Conservation (phyloP, 768 basidiomycete genomes). For the Paxillus rubicundulus region DNA sequence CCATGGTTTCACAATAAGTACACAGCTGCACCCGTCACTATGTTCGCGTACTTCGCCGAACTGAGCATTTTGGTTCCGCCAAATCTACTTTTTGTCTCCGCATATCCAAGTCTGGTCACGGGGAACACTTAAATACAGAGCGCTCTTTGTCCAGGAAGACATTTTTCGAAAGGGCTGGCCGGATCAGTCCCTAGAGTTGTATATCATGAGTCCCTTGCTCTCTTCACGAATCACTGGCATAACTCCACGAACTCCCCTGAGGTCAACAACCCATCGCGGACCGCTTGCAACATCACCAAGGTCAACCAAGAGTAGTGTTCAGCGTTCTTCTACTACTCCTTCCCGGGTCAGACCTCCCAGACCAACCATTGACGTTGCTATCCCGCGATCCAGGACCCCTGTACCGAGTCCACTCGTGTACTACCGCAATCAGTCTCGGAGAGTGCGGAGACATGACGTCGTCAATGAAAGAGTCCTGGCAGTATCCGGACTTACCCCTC, state of each 20-base stretch:
- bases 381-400: conserved; percentile 12
- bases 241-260: conserved; percentile 26
- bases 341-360: neutral
- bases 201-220: conserved; percentile 11
- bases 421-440: neutral
- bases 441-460: neutral
- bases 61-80: conserved; percentile 2
- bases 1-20: conserved; percentile 33
- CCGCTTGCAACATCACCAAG: conserved; percentile 25
- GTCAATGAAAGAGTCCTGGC: neutral
- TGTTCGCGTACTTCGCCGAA: conserved; percentile 15
- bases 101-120: neutral
- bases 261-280: conserved; percentile 23
- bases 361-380: conserved; percentile 10
- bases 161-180: conserved; percentile 25
- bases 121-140: conserved; percentile 22
- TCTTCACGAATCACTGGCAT: conserved; percentile 21
- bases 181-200: conserved; percentile 25
- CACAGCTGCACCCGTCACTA: conserved; percentile 17
- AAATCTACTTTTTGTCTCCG: conserved; percentile 22
- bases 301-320: conserved; percentile 19
- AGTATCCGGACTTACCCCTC: neutral
- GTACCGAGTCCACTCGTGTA: neutral
- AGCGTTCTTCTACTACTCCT: conserved; percentile 10
- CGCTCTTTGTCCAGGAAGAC: conserved; percentile 11